A percentile compares a stretch with the other conserved stretches of the same genome.
These are phyloP conservation scores for Tricholoma terreum DNA, from an alignment of 768 basidiomycete species.

Conservation along the genomic window DNA sequence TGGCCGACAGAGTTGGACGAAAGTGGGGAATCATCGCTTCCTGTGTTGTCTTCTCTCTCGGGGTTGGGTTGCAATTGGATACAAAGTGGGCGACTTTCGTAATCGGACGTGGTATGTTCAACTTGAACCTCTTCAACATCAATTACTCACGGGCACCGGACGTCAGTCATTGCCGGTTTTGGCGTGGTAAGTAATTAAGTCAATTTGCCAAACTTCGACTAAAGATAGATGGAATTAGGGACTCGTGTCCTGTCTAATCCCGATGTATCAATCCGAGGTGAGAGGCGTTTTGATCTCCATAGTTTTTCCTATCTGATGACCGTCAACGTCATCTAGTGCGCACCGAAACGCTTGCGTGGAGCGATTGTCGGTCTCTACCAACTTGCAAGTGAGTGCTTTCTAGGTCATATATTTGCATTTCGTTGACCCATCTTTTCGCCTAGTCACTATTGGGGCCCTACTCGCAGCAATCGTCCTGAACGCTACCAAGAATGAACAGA, in stretches of 20 bases:
- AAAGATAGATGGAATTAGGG: slow-evolving; percentile 26
- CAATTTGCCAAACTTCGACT: not conserved
- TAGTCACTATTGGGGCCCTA: slow-evolving; percentile 73
- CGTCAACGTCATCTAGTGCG: slow-evolving; percentile 24
- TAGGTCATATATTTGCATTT: not conserved
- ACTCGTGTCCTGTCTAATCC: slow-evolving; percentile 64
- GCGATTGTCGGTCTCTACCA: slow-evolving; percentile 49
- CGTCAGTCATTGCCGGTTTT: slow-evolving; percentile 67
- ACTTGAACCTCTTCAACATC: not conserved
- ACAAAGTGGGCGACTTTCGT: slow-evolving; percentile 25
- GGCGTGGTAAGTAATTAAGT: slow-evolving; percentile 45
- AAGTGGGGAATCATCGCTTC: slow-evolving; percentile 59
- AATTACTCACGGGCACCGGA: slow-evolving; percentile 23
- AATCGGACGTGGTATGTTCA: slow-evolving; percentile 22
- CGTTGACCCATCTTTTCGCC: slow-evolving; percentile 50
- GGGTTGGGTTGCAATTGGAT: slow-evolving; percentile 58
- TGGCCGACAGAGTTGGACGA: slow-evolving; percentile 49
- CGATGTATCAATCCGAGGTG: slow-evolving; percentile 52
- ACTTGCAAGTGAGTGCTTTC: slow-evolving; percentile 20
- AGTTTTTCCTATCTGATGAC: not conserved
- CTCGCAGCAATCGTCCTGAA: slow-evolving; percentile 69
- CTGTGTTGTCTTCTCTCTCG: slow-evolving; percentile 58
- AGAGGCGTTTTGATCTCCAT: slow-evolving; percentile 7
- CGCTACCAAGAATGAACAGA: slow-evolving; percentile 49
- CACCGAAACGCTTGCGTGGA: slow-evolving; percentile 78